Base-by-base conservation (phyloP, 768 basidiomycete genomes). In the Mycena capillaripes region DNA sequence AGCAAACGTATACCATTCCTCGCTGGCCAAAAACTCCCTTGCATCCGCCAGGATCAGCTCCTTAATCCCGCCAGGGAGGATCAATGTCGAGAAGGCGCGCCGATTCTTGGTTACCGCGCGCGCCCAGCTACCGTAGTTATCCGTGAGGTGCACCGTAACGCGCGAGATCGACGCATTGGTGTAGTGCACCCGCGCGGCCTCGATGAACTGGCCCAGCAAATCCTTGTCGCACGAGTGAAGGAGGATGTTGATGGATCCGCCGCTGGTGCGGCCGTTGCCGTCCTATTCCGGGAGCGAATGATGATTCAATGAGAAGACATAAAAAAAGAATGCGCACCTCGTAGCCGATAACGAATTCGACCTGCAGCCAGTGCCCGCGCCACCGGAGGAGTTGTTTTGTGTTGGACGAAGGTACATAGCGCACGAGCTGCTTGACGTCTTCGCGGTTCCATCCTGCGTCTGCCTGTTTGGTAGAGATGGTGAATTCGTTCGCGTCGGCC, bases 1-100 rank as follows among this genome's bases (percentile, higher is more conserved):
- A 1, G 78, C 74, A 34, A 78, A 76, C 19, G 72, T 70, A 69
- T 82, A 82, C 81, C 81, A 83, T n/a, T 79, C 75, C 60, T 80
- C 77, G 23, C 75, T 73, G 17, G 70, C 76, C 40, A 82, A 53
- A 65, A 82, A 83, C 66, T 81, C 79, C 38, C 73, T 74, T 34
- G 79, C 80, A 57, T 83, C 81, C 25, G 69, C 72, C 4, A 81
- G 70, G 2, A 83, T 38, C 9, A 66, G 72, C 62, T 80, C 76
- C 48, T 77, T 76, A 25, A 81, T 71, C 14, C 78, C 78, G 16
- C 55, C 70, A 1, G 78, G 78, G 9, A 83, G 74, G 29, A 81
- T 75, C n/a, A 83, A 76, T 21, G 80, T 79, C 36, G 75, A 71
- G 60, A 82, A 72, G 7, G 80, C 76, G 12, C 82, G 76, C 6